Percentiles rank a stretch among this genome's conserved stretches.
phyloP scores from a whole-genome alignment of 306 rosid genomes.

The Inga laurina region DNA sequence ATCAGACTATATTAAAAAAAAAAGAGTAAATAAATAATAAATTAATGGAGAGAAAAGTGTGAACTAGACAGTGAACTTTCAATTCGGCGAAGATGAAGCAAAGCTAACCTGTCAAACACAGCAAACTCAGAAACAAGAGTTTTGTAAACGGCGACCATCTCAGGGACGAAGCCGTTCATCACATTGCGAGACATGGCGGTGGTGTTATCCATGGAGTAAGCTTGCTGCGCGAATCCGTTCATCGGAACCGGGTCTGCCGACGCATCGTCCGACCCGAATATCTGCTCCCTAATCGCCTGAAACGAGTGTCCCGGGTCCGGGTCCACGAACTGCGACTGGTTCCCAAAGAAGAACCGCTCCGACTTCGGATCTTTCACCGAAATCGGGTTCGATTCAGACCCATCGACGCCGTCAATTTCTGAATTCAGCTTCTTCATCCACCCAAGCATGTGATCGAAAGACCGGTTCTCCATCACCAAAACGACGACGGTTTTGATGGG shows the following conservation, averaged over 20 bases:
- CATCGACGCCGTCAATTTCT: constrained; percentile 72
- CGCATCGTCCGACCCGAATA: constrained; percentile 60
- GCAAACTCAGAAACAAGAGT: constrained; percentile 81
- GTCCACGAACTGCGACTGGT: constrained; percentile 61
- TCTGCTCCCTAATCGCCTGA: constrained; percentile 79
- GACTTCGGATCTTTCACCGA: constrained; percentile 59
- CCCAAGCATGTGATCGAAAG: constrained; percentile 96
- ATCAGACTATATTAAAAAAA: too few species aligned
- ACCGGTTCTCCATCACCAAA: constrained; percentile 89
- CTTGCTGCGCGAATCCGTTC: constrained; percentile 91
- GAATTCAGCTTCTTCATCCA: constrained; percentile 92
- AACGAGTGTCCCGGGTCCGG: constrained; percentile 96
- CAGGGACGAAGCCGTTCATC: constrained; percentile 79
- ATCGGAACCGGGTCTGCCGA: constrained; percentile 63
- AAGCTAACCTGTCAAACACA: constrained; percentile 74
- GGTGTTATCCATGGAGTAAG: constrained; percentile 72
- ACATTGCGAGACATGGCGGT: constrained; percentile 55
- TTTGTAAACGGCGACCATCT: constrained; percentile 58
- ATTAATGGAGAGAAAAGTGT: neutral
- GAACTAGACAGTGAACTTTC: neutral
- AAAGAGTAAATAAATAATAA: too few species aligned
- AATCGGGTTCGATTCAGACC: constrained; percentile 51
- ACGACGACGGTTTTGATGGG: constrained; percentile 84
- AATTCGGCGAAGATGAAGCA: neutral
- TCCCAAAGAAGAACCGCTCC: constrained; percentile 43